Conservation (phyloP, 768 basidiomycete genomes). For the Pleurotus eryngii region DNA sequence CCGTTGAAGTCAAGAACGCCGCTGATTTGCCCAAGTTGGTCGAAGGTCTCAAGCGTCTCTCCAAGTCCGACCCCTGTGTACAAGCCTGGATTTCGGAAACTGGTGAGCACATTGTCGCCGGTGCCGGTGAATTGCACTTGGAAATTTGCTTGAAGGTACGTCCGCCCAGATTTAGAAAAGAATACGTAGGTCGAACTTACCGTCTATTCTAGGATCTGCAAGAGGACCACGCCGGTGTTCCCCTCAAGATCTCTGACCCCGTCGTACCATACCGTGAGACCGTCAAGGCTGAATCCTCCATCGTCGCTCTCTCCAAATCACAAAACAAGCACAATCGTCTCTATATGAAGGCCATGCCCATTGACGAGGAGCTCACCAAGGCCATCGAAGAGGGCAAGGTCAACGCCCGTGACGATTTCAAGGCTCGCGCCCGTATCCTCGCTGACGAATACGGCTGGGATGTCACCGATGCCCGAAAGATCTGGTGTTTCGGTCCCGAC, state of each 20-base stretch:
- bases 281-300: constrained; percentile 92
- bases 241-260: constrained; percentile 96
- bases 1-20: constrained; percentile 99
- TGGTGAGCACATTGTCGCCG: constrained; percentile 98
- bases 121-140: constrained; percentile 98
- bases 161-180: not conserved
- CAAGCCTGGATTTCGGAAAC: constrained; percentile 90
- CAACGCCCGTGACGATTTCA: constrained; percentile 94
- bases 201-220: constrained; percentile 74
- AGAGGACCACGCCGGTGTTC: constrained; percentile 99
- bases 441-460: constrained; percentile 99
- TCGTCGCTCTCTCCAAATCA: constrained; percentile 96
- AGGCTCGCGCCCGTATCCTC: constrained; percentile 89
- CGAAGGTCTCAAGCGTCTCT: constrained; percentile 99
- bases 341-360: constrained; percentile 87
- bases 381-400: constrained; percentile 90
- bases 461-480: constrained; percentile 98
- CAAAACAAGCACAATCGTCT: constrained; percentile 99
- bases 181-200: constrained; percentile 7
- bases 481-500: constrained; percentile 99
- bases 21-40: constrained; percentile 99
- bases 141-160: constrained; percentile 97
- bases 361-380: constrained; percentile 91
- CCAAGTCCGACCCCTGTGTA: constrained; percentile 99
- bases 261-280: constrained; percentile 99